These are phyloP conservation scores for Cicer arietinum DNA, from an alignment of 306 rosid species.

Conservation along the genomic window DNA sequence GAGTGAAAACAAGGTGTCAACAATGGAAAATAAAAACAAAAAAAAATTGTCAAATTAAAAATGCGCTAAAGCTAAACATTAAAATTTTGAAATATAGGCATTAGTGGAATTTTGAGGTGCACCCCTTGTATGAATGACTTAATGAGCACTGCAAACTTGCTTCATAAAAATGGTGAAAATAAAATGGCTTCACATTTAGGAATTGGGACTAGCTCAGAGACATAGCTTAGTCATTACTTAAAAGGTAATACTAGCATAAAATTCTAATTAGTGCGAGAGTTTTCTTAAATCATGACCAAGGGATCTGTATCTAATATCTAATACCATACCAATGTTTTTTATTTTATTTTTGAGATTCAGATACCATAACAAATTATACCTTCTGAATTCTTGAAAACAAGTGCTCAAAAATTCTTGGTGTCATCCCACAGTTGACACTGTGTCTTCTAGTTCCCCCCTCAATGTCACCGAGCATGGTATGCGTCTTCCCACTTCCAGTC, in stretches of 20 bases:
- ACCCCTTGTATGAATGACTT: not conserved
- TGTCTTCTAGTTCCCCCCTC: slow-evolving; percentile 97
- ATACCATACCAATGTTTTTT: too few relatives aligned
- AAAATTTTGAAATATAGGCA: not conserved
- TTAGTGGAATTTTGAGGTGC: not conserved
- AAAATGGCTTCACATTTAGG: slow-evolving; percentile 25
- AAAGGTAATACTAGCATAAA: not conserved
- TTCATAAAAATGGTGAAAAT: not conserved
- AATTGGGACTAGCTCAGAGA: not conserved
- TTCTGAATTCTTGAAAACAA: slow-evolving; percentile 92
- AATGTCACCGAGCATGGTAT: slow-evolving; percentile 99
- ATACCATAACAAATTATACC: slow-evolving; percentile 52
- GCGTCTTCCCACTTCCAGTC: slow-evolving; percentile 99
- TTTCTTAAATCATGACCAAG: slow-evolving; percentile 8
- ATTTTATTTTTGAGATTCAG: not conserved
- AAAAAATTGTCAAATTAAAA: too few relatives aligned
- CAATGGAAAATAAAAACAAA: not conserved
- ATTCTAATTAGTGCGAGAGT: not conserved
- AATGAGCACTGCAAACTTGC: not conserved
- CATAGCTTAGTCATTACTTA: slow-evolving; percentile 2
- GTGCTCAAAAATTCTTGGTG: slow-evolving; percentile 95
- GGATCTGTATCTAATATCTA: not conserved
- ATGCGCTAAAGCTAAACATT: too few relatives aligned
- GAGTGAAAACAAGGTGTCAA: not conserved
- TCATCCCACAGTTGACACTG: slow-evolving; percentile 97